These are phyloP conservation scores for Areca catechu DNA, from an alignment of 176 grass and related monocot species.

Conservation along the genomic window DNA sequence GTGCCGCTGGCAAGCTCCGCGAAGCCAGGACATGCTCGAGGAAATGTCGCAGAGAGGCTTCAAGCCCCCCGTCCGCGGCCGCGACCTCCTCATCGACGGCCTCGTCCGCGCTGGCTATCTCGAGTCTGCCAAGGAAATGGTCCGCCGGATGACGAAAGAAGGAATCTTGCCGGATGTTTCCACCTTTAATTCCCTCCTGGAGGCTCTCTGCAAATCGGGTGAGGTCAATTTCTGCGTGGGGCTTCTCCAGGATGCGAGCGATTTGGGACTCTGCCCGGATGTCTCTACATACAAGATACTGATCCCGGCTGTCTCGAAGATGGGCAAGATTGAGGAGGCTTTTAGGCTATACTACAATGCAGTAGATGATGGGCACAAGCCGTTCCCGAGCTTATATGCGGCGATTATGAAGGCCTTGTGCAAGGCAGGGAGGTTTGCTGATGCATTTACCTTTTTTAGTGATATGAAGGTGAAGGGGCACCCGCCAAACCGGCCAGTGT, in stretches of 20 bases:
- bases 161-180: conserved; percentile 74
- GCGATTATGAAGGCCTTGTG: conserved; percentile 83
- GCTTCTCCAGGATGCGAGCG: conserved; percentile 57
- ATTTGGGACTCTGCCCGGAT: conserved; percentile 68
- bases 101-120: conserved; percentile 72
- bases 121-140: conserved; percentile 76
- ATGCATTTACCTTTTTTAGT: conserved; percentile 73
- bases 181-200: conserved; percentile 81
- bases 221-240: conserved; percentile 49
- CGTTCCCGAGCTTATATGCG: conserved; percentile 83
- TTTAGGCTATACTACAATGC: conserved; percentile 65
- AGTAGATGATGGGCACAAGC: conserved; percentile 67
- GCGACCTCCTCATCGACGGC: conserved; percentile 75
- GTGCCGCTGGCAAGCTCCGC: conserved; percentile 68
- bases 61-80: conserved; percentile 64
- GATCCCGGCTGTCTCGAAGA: conserved; percentile 74
- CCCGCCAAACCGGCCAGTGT: conserved; percentile 66
- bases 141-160: conserved; percentile 91
- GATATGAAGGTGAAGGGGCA: conserved; percentile 74
- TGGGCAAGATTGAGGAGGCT: conserved; percentile 65
- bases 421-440: conserved; percentile 57
- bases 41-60: conserved; percentile 76
- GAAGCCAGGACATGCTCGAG: conserved; percentile 91
- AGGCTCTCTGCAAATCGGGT: conserved; percentile 58
- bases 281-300: conserved; percentile 94